Base-by-base conservation (phyloP, 345 rosid genomes). In the Eucalyptus regnans region DNA sequence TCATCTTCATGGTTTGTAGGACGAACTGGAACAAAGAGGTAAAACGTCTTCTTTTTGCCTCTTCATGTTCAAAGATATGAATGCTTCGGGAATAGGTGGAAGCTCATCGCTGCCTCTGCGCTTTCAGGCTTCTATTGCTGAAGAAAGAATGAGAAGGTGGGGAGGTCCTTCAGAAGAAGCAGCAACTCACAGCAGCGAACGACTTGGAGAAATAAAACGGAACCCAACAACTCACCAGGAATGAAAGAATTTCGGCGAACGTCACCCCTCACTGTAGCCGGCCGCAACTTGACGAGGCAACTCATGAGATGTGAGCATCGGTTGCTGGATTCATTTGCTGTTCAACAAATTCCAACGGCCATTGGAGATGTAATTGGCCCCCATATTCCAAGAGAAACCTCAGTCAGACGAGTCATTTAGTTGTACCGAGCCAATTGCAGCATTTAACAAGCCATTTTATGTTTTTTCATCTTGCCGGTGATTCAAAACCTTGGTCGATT, bases 11-110 rank as follows among this genome's bases (percentile, higher is more conserved):
- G 95, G 89, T 95, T n/a, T 95, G 91, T 87, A 96, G 86, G 90
- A 94, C 97, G 43, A 94, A 95, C 56, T 96, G 98, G 98, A 92
- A 80, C 88, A 92, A 71, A 88, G 99, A 96, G 94, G 98, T 93
- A 60, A 81, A 87, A 29, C 18, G 5, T 23, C 17, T 22, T 22
- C 9, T 50, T 12, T 12, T 79, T 62, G 12, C 22, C 50, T 56
- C 9, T 48, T 46, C 56, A 15, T 12, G 49, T 5, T 8, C 48
- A 12, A 49, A 31, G 9, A 4, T 37, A 27, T 27, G 58, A 50
- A 88, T 43, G 29, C 58, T 44, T 48, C 58, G 4, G 52, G 83
- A 71, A 37, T 37, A 71, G 83, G 83, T 71, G 4, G 81, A 33
- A 71, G 46, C 46, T 37, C 46, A 37, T 37, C 46, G 18, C 33